Evolutionary conservation across 768 basidiomycete species (phyloP), one percentile per base, ranked within the genome.

Genomic region (Tulasnella sp.): DNA sequence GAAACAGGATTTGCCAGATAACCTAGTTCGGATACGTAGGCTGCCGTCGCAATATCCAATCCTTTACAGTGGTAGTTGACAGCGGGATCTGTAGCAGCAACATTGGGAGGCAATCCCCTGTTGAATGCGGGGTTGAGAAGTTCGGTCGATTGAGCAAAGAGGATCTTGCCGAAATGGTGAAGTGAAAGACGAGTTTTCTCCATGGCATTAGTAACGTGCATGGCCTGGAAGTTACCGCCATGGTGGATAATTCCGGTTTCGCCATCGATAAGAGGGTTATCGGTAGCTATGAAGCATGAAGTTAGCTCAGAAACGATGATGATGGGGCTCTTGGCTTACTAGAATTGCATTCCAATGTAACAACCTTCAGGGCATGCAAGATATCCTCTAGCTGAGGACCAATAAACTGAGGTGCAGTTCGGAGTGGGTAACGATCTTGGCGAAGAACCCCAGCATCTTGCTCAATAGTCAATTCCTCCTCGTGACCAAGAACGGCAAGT

Each of bases 201-300:
- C 83, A 89, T 88, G 10, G 79, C 77, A 49, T 84, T 87, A 6
- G 84, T 84, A 34, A 90, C 78, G 3, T 84, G 71, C 73, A 86
- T 82, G 0, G 85, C 84, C 62, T 90, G 87, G 76, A 91, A 91
- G 63, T 90, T 90, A 13, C 88, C 88, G 27, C 85, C 88, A 50
- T 88, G 74, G 62, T 88, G 83, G 16, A 88, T 70, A 45, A 66
- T 68, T 2, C 77, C 77, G 4, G 74, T 75, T 57, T 78, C 72
- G 35, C 72, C 71, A 55, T 91, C 83, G 33, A 89, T 70, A 6
- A 91, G 73, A 1, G 88, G 88, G 61, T 91, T 91, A 61, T 91
- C 88, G 3, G 88, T 91, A 16, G 88, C 81, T 83, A 55, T n/a
- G 55, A 31, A 7, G 54, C 33, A 42, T 16, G 29, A 25, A 13